These are phyloP conservation scores for Lindgomyces ingoldianus DNA, from an alignment of 495 filamentous ascomycete species.

Conservation along the genomic window DNA sequence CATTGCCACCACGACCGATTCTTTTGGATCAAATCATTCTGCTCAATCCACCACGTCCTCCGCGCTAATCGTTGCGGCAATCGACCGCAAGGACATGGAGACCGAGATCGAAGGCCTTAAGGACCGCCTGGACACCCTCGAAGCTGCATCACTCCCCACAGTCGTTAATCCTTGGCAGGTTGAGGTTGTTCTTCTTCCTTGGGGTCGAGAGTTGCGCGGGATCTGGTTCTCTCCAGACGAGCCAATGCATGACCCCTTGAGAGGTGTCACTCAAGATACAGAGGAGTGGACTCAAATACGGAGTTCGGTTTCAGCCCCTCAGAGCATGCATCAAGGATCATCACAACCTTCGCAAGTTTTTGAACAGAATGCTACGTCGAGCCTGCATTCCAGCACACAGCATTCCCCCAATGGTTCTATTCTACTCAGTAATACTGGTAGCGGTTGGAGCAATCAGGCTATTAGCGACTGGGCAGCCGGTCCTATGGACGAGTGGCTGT, in stretches of 20 bases:
- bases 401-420: slow-evolving; percentile 8
- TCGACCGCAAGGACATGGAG: slow-evolving; percentile 42
- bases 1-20: slow-evolving; percentile 22
- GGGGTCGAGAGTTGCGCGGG: slow-evolving; percentile 57
- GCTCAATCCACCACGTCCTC: slow-evolving; percentile 42
- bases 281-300: slow-evolving; percentile 63
- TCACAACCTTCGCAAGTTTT: not conserved
- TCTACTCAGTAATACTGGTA: slow-evolving; percentile 9
- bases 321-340: not conserved
- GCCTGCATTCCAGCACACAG: not conserved
- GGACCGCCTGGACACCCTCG: slow-evolving; percentile 57
- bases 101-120: slow-evolving; percentile 55
- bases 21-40: slow-evolving; percentile 42
- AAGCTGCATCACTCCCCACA: slow-evolving; percentile 57
- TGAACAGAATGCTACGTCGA: not conserved
- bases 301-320: not conserved
- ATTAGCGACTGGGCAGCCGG: slow-evolving; percentile 47
- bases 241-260: slow-evolving; percentile 47
- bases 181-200: slow-evolving; percentile 70
- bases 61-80: slow-evolving; percentile 41
- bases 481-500: slow-evolving; percentile 53
- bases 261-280: slow-evolving; percentile 43
- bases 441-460: slow-evolving; percentile 46
- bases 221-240: slow-evolving; percentile 60
- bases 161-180: slow-evolving; percentile 63